phyloP scores from a whole-genome alignment of 495 filamentous ascomycete genomes.

The Penicillium roqueforti region DNA sequence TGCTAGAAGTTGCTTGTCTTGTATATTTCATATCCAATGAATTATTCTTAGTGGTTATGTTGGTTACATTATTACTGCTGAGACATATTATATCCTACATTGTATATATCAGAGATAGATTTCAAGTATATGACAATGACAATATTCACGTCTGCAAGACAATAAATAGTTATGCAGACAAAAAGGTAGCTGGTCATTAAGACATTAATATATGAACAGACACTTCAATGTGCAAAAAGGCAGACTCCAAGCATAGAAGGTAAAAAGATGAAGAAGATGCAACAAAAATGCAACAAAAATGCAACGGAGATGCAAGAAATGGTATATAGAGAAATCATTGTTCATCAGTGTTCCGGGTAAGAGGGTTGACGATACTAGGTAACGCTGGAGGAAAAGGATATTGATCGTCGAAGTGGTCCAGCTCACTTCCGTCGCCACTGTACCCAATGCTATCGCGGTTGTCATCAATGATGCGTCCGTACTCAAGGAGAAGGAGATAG shows the following conservation, averaged over 20 bases:
- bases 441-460: constrained; percentile 63
- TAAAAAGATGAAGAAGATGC: background rate
- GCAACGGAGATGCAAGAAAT: constrained; percentile 1
- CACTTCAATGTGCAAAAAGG: background rate
- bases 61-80: background rate
- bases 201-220: background rate
- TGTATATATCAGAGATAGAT: background rate
- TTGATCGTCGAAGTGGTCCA: constrained; percentile 20
- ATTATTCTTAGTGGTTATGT: too few species aligned
- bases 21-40: background rate
- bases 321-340: background rate
- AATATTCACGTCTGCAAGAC: background rate
- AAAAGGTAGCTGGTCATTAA: background rate
- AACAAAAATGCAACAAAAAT: constrained; percentile 2
- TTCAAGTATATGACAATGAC: background rate
- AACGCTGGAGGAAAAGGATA: constrained; percentile 14
- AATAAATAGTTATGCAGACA: background rate
- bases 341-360: background rate
- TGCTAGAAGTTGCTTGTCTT: background rate
- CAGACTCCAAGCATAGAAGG: too few species aligned
- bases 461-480: constrained; percentile 63
- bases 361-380: constrained; percentile 7
- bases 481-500: constrained; percentile 65
- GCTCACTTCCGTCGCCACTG: constrained; percentile 45
- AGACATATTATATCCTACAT: too few species aligned